These are phyloP conservation scores for Areca catechu DNA, from an alignment of 176 grass and related monocot genomes.

Conservation along the genomic window DNA sequence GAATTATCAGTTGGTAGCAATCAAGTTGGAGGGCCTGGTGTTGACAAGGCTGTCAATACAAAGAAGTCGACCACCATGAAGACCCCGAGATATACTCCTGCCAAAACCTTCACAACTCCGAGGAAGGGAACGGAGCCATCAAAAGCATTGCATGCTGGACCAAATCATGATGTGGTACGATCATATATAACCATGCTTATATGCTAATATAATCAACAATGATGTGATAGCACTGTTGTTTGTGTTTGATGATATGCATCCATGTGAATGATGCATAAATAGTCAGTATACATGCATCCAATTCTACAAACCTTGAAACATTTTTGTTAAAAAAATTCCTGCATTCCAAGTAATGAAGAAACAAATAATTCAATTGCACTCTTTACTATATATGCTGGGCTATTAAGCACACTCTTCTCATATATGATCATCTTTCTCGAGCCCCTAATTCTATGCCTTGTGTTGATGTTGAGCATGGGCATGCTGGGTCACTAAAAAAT, in stretches of 20 bases:
- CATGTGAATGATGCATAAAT: no score
- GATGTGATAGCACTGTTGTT: no score
- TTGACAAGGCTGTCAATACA: constrained; percentile 43
- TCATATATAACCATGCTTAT: neutral
- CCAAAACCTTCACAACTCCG: constrained; percentile 36
- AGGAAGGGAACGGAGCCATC: constrained; percentile 46
- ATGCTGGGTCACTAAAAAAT: no score
- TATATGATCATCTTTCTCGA: no score
- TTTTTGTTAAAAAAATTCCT: no score
- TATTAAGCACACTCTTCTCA: no score
- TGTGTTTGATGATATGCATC: no score
- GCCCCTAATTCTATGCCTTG: neutral
- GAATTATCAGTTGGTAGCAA: constrained; percentile 53
- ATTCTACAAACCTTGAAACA: no score
- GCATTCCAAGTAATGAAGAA: no score
- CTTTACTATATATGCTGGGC: neutral
- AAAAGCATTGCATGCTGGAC: constrained; percentile 43
- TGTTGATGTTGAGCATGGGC: neutral
- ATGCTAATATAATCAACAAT: no score
- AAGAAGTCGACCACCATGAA: constrained; percentile 42
- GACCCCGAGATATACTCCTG: constrained; percentile 49
- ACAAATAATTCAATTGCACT: neutral
- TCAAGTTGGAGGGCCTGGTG: constrained; percentile 45
- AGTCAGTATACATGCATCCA: no score
- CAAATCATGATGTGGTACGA: constrained; percentile 50